Base-by-base conservation (phyloP, 495 filamentous ascomycete genomes). In the Massariosphaeria phaeospora region DNA sequence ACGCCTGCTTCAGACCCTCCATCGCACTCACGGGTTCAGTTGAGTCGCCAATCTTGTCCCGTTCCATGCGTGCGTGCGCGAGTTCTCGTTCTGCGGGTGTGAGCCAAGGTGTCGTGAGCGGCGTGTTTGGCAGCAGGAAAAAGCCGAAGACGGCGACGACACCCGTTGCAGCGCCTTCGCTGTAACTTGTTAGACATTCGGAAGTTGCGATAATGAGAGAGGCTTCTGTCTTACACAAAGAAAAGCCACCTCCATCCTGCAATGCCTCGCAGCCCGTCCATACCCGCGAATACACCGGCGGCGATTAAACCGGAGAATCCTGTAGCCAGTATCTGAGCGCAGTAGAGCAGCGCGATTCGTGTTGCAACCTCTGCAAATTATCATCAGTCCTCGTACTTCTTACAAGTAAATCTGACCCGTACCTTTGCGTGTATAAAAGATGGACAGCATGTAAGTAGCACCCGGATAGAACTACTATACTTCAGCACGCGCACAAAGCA, bases 361-460 rank as follows among this genome's bases (percentile, higher is more conserved):
- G 79, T 65, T 10, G 72, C 74, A 34, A 82, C 52, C 63, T 83
- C 79, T n/a, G n/a, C n/a, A n/a, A n/a, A n/a, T n/a, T n/a, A n/a
- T n/a, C n/a, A n/a, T n/a, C n/a, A n/a, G n/a, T n/a, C n/a, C n/a
- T n/a, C n/a, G n/a, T n/a, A n/a, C n/a, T n/a, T n/a, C n/a, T n/a
- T n/a, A n/a, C n/a, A n/a, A n/a, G n/a, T n/a, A n/a, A n/a, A n/a
- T n/a, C n/a, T n/a, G n/a, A n/a, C n/a, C n/a, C n/a, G n/a, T n/a
- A n/a, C n/a, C n/a, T 49, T 73, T 72, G 52, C 71, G 74, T 0
- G 79, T 81, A 56, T 82, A 83, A 75, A 76, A 82, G 54, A 75
- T 74, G 9, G 76, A 80, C 0, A 81, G 70, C 38, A 77, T 77
- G 61, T 79, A 81, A 10, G 82, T 65, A 5, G 65, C 48, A 45